phyloP scores from a whole-genome alignment of 805 yeast genomes.

The Priceomyces castillae region DNA sequence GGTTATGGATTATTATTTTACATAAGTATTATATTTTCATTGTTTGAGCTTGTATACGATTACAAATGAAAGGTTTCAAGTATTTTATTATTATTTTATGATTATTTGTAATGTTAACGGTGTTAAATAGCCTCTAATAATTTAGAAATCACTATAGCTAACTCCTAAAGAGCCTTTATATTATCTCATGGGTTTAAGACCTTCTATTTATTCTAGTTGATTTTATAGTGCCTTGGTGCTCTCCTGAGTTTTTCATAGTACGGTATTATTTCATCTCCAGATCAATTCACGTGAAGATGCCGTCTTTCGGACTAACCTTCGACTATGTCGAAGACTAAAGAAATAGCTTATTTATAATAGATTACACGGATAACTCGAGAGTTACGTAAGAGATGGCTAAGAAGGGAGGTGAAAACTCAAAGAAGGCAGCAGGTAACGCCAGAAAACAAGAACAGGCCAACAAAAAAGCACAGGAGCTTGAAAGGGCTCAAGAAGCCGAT shows the following conservation, averaged over 20 bases:
- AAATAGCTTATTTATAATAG: neutral
- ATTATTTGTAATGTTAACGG: too few species aligned
- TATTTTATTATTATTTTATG: too few species aligned
- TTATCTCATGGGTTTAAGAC: too few species aligned
- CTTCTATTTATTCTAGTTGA: too few species aligned
- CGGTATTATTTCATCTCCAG: too few species aligned
- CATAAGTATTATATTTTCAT: neutral
- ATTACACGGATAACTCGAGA: too few species aligned
- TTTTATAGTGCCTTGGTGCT: too few species aligned
- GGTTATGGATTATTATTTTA: neutral
- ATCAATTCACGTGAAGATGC: slow-evolving; percentile 1
- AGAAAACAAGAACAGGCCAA: slow-evolving; percentile 63
- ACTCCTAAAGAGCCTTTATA: too few species aligned
- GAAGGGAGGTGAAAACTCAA: slow-evolving; percentile 47
- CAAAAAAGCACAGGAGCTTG: slow-evolving; percentile 53
- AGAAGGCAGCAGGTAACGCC: slow-evolving; percentile 64
- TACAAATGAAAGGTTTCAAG: neutral
- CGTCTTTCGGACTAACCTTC: slow-evolving; percentile 1
- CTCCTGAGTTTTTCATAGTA: too few species aligned
- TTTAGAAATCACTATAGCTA: too few species aligned
- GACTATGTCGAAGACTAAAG: neutral
- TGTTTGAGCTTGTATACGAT: neutral
- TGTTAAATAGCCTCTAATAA: too few species aligned
- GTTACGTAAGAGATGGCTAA: slow-evolving; percentile 40
- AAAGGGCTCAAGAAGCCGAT: slow-evolving; percentile 43